phyloP scores from a whole-genome alignment of 257 asterid genomes.

The Eustoma russellianum region DNA sequence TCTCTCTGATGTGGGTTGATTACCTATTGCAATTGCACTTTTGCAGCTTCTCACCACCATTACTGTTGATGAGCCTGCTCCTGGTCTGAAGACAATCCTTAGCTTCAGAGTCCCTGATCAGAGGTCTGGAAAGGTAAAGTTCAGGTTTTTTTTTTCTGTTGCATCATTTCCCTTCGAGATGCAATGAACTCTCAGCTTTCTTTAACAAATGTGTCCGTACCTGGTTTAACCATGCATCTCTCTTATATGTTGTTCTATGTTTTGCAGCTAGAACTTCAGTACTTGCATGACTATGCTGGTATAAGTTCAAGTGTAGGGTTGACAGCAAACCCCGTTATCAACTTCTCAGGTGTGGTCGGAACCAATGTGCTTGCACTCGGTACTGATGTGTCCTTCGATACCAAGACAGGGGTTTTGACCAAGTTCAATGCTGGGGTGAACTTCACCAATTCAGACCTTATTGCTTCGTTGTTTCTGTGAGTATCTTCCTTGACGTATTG shows the following conservation, averaged over 20 bases:
- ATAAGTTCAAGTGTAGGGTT: conserved; percentile 35
- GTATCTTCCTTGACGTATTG: conserved; percentile 6
- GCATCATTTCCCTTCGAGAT: too few relatives aligned
- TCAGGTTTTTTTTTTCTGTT: not conserved
- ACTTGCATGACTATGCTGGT: conserved; percentile 36
- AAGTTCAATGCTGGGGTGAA: conserved; percentile 36
- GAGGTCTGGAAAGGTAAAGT: conserved; percentile 36
- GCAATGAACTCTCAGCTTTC: too few relatives aligned
- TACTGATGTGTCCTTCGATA: conserved; percentile 36
- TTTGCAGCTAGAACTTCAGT: conserved; percentile 41
- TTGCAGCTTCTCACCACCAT: conserved; percentile 32
- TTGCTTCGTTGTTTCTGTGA: conserved; percentile 40
- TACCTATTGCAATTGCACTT: not conserved
- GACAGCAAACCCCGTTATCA: conserved; percentile 43
- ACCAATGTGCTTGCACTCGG: conserved; percentile 31
- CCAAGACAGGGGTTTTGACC: conserved; percentile 31
- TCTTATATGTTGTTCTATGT: not conserved
- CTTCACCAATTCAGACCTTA: conserved; percentile 37
- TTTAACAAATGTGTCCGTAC: too few relatives aligned
- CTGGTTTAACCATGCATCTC: too few relatives aligned
- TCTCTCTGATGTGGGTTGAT: not conserved
- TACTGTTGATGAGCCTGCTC: conserved; percentile 37
- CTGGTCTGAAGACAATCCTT: conserved; percentile 38
- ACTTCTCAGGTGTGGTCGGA: conserved; percentile 41
- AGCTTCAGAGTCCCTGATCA: conserved; percentile 47